phyloP scores from a whole-genome alignment of 805 yeast species.

The Lachancea quebecensis region DNA sequence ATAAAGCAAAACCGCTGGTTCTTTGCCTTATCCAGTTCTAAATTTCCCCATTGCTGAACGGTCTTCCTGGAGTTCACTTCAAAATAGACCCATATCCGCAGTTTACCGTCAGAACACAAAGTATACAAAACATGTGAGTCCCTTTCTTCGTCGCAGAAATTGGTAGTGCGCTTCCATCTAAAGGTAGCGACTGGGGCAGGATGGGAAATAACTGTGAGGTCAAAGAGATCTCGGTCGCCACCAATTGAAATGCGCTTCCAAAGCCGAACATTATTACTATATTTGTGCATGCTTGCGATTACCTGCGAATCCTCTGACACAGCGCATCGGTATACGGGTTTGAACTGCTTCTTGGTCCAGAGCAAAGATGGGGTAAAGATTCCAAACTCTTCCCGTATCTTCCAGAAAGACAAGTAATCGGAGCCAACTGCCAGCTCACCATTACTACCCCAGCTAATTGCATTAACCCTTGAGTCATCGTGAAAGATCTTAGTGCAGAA shows the following conservation, averaged over 20 bases:
- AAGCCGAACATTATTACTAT: slow-evolving; percentile 62
- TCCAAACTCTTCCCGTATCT: slow-evolving; percentile 41
- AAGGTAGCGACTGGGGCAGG: slow-evolving; percentile 48
- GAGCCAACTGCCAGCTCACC: slow-evolving; percentile 61
- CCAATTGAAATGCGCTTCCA: slow-evolving; percentile 75
- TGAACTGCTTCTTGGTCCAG: slow-evolving; percentile 46
- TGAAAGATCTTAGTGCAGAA: slow-evolving; percentile 28
- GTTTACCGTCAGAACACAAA: slow-evolving; percentile 46
- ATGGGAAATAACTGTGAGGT: slow-evolving; percentile 62
- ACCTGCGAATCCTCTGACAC: slow-evolving; percentile 64
- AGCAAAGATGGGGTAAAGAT: slow-evolving; percentile 26
- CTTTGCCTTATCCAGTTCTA: slow-evolving; percentile 24
- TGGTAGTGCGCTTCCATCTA: slow-evolving; percentile 47
- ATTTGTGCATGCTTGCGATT: slow-evolving; percentile 56
- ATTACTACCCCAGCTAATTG: slow-evolving; percentile 48
- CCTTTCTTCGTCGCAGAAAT: slow-evolving; percentile 25
- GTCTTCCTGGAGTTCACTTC: slow-evolving; percentile 52
- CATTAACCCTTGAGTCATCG: slow-evolving; percentile 33
- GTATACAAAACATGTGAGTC: slow-evolving; percentile 57
- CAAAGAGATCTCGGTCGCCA: slow-evolving; percentile 55
- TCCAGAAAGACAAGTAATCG: slow-evolving; percentile 47
- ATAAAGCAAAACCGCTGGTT: slow-evolving; percentile 33
- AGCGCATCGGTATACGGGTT: slow-evolving; percentile 48
- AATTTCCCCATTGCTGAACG: slow-evolving; percentile 50
- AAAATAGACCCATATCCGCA: slow-evolving; percentile 66